phyloP scores from a whole-genome alignment of 805 yeast genomes.

The Helenozyma baotianmanensis region DNA sequence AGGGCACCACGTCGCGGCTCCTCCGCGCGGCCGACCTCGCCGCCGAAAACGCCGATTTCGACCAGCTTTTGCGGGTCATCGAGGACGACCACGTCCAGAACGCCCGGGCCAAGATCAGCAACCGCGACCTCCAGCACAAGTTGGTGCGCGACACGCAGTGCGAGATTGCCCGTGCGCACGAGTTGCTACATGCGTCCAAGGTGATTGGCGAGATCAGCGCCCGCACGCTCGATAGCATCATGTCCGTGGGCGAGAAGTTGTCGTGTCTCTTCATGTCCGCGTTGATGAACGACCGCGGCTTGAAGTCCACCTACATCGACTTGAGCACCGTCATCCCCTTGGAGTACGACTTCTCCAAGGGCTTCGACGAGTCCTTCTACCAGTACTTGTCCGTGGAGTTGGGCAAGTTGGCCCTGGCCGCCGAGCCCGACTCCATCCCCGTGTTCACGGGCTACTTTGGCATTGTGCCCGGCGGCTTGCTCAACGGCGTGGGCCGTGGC shows the following conservation, averaged over 20 bases:
- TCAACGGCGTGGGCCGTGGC: slow-evolving; percentile 94
- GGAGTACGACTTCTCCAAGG: slow-evolving; percentile 50
- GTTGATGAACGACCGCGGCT: slow-evolving; percentile 77
- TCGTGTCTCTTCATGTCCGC: slow-evolving; percentile 87
- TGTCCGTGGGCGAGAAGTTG: slow-evolving; percentile 92
- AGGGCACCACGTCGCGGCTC: slow-evolving; percentile 91
- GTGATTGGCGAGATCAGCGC: slow-evolving; percentile 88
- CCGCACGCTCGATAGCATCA: slow-evolving; percentile 81
- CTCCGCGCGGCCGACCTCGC: slow-evolving; percentile 81
- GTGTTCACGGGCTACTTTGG: slow-evolving; percentile 97
- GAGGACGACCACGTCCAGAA: slow-evolving; percentile 75
- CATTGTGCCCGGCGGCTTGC: slow-evolving; percentile 88
- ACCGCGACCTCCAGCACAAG: slow-evolving; percentile 41
- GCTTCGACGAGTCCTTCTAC: slow-evolving; percentile 67
- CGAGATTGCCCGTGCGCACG: slow-evolving; percentile 66
- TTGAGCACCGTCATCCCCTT: slow-evolving; percentile 67
- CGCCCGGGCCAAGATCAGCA: slow-evolving; percentile 52
- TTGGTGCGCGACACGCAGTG: slow-evolving; percentile 55
- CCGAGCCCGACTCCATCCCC: slow-evolving; percentile 56
- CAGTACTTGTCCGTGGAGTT: slow-evolving; percentile 49
- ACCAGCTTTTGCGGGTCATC: slow-evolving; percentile 57
- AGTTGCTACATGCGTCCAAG: slow-evolving; percentile 79
- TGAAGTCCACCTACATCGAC: slow-evolving; percentile 74
- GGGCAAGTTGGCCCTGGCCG: slow-evolving; percentile 43
- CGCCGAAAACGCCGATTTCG: slow-evolving; percentile 54